phyloP scores from a whole-genome alignment of 2,329 filamentous ascomycete species.

The Aspergillus ochraceoroseus region DNA sequence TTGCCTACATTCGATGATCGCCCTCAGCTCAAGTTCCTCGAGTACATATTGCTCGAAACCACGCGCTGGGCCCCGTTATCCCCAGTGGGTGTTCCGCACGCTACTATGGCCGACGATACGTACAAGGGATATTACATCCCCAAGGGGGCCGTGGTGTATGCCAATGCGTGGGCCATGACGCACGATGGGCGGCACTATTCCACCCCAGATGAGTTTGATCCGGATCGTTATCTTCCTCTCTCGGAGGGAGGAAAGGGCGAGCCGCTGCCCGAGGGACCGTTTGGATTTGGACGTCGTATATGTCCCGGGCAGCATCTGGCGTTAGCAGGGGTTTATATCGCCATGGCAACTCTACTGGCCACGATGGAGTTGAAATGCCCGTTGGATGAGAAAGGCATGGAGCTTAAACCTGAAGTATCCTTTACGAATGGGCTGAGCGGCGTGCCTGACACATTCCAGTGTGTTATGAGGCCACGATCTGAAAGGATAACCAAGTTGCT shows the following conservation, averaged over 20 bases:
- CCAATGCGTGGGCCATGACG: constrained; percentile 34
- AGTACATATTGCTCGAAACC: constrained; percentile 35
- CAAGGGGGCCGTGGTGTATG: constrained; percentile 33
- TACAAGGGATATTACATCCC: constrained; percentile 29
- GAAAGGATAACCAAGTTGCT: not conserved
- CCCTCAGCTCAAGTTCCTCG: constrained; percentile 30
- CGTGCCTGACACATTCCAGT: constrained; percentile 7
- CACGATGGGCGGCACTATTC: constrained; percentile 30
- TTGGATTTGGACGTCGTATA: constrained; percentile 14
- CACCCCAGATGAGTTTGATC: constrained; percentile 3
- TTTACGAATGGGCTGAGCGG: constrained; percentile 12
- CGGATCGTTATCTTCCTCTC: constrained; percentile 5
- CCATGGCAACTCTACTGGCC: constrained; percentile 4
- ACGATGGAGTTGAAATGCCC: constrained; percentile 6
- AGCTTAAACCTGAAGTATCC: not conserved
- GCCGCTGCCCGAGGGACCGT: constrained; percentile 6
- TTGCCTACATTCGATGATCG: constrained; percentile 39
- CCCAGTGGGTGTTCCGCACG: constrained; percentile 30
- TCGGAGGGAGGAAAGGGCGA: constrained; percentile 3
- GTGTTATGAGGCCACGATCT: constrained; percentile 3
- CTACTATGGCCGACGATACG: constrained; percentile 22
- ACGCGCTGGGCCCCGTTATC: constrained; percentile 34
- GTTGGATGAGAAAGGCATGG: constrained; percentile 1
- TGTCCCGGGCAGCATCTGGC: constrained; percentile 42
- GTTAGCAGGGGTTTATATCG: constrained; percentile 38